These are phyloP conservation scores for Diaporthe citriasiana DNA, from an alignment of 2,329 filamentous ascomycete species.

Conservation along the genomic window DNA sequence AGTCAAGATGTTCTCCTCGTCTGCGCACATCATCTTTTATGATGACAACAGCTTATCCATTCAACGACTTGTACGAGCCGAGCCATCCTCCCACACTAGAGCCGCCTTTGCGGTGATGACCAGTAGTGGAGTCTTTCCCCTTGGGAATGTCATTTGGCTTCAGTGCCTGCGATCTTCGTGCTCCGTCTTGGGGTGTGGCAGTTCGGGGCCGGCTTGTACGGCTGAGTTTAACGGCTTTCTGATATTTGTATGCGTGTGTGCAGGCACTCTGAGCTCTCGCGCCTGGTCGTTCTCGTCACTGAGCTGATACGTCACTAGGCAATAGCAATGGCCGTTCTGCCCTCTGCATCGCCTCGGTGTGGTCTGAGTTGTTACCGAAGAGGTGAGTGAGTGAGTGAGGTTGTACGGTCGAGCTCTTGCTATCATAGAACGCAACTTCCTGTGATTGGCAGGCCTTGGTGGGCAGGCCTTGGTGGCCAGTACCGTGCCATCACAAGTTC, in stretches of 20 bases:
- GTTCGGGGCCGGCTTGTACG: constrained; percentile 52
- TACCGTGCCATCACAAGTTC: background rate
- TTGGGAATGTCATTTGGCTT: constrained; percentile 71
- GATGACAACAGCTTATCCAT: constrained; percentile 82
- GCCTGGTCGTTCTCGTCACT: constrained; percentile 3
- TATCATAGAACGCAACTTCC: background rate
- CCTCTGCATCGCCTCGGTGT: background rate
- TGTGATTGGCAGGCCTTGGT: background rate
- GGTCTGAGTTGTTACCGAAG: background rate
- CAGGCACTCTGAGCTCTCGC: constrained; percentile 2
- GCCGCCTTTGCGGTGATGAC: constrained; percentile 70
- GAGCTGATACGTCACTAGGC: constrained; percentile 1
- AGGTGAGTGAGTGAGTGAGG: background rate
- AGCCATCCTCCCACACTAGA: constrained; percentile 82
- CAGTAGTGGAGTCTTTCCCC: constrained; percentile 79
- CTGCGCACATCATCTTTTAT: constrained; percentile 50
- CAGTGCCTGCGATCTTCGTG: constrained; percentile 63
- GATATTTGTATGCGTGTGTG: constrained; percentile 33
- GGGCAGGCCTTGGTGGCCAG: background rate
- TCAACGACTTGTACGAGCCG: constrained; percentile 77
- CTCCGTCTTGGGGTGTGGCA: constrained; percentile 68
- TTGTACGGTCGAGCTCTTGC: background rate
- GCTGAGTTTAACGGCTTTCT: constrained; percentile 56
- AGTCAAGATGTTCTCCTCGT: constrained; percentile 36
- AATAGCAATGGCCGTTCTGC: background rate